Percentiles rank a stretch among this genome's conserved stretches.
phyloP scores from a whole-genome alignment of 179 eudicot species.

The Actinidia arguta region DNA sequence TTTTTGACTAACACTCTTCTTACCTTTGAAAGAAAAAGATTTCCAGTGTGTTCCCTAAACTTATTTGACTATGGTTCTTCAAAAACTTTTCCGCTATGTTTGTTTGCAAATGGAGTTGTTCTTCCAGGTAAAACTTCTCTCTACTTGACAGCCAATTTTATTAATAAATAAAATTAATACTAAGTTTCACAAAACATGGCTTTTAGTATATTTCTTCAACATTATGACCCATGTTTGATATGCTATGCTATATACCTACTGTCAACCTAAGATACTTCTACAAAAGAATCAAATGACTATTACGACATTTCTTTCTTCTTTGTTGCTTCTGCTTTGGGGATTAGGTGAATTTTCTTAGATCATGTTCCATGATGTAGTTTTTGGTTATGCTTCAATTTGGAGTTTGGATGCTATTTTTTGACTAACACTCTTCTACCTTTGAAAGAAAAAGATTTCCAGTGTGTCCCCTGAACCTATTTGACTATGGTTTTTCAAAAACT shows the following conservation, averaged over 20 bases:
- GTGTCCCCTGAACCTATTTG: background rate
- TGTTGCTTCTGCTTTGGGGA: too few relatives aligned
- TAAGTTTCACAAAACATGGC: too few relatives aligned
- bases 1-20: background rate
- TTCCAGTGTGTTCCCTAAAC: background rate
- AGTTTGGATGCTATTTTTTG: background rate
- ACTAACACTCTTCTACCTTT: background rate
- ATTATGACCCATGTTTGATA: too few relatives aligned
- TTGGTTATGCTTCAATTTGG: constrained; percentile 1
- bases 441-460: background rate
- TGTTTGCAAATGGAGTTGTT: constrained; percentile 67
- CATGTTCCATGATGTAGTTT: background rate
- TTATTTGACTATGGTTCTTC: constrained; percentile 9
- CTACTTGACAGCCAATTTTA: constrained; percentile 73
- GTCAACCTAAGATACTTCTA: too few relatives aligned
- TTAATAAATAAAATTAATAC: too few relatives aligned
- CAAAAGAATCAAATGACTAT: too few relatives aligned
- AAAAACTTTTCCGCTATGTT: background rate
- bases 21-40: background rate
- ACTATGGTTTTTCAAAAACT: constrained; percentile 3
- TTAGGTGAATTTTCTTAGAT: too few relatives aligned
- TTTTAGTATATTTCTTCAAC: too few relatives aligned
- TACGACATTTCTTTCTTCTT: too few relatives aligned
- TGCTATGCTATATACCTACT: too few relatives aligned
- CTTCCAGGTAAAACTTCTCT: constrained; percentile 95